Evolutionary conservation across 1,139 yeast species (phyloP), one percentile per base, ranked within the genome.

Genomic region (Yamadazyma dendronema): DNA sequence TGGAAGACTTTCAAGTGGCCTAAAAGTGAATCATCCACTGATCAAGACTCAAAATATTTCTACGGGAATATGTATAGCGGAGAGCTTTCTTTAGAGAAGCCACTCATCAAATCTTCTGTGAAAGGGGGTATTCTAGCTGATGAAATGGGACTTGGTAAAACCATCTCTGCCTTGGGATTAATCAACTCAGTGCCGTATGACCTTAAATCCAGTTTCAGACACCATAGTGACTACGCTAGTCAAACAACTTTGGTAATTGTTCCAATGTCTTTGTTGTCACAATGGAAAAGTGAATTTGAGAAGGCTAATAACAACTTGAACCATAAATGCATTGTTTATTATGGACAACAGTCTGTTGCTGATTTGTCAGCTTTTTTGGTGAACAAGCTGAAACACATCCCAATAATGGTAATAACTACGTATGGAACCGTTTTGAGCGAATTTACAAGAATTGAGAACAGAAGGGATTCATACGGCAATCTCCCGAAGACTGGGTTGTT

Each of bases 141-240:
- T 60, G 97, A 90, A 57, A 90, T 90, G 97, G 97, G 97, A 0
- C 68, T 90, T 6, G 97, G 97, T 31, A 90, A 90, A 54, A 90
- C 97, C 0, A 85, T 90, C 15, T 84, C 96, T 0, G 79, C 95
- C 0, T 61, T 88, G 43, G 77, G 97, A 0, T 61, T 92, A 36
- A 67, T 92, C 5, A 78, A 84, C 41, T 72, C 86, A 0, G 79
- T 73, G 7, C 86, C 88, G 0, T 59, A 53, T 34, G 88, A 81
- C 52, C 37, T 38, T 12, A 34, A 34, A 14, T 12, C 39, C 10
- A 37, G 39, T 17, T 17, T 37, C 13, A 44, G 38, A 13, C 39
- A 33, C 19, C 31, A 31, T n/a, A 37, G 37, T 19, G 15, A 53
- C 17, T 86, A 83, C 59, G 96, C 96, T 0, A 67, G 67, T 17